Evolutionary conservation across 805 yeast species (phyloP).

Genomic region (Candida nitratophila): DNA sequence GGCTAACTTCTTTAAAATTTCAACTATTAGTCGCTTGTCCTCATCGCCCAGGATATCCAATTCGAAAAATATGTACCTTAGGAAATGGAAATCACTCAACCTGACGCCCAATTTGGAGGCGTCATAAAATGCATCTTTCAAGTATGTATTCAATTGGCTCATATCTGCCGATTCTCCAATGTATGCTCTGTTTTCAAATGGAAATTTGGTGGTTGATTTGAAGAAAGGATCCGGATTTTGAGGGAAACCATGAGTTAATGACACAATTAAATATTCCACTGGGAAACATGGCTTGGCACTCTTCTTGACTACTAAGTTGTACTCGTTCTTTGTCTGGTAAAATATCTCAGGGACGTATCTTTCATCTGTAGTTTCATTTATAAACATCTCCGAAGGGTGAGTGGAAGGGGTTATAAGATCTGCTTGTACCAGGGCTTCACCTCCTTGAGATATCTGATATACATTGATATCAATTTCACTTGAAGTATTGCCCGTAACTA

Average conservation of each 20-base stretch:
- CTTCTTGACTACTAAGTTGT: constrained; percentile 77
- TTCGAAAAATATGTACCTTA: constrained; percentile 45
- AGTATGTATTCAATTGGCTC: constrained; percentile 41
- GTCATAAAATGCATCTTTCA: constrained; percentile 22
- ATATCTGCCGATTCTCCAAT: constrained; percentile 71
- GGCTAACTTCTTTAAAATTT: constrained; percentile 37
- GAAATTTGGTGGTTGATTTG: constrained; percentile 39
- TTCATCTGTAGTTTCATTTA: constrained; percentile 62
- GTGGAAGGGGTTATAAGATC: constrained; percentile 83
- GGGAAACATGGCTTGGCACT: constrained; percentile 92
- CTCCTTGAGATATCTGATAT: constrained; percentile 82
- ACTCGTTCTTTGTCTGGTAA: constrained; percentile 79
- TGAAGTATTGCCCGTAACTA: constrained; percentile 77
- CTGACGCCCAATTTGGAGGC: constrained; percentile 4
- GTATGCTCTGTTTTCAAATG: constrained; percentile 74
- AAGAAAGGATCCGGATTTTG: constrained; percentile 46
- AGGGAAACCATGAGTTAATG: constrained; percentile 92
- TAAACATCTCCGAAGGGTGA: constrained; percentile 80
- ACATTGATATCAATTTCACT: constrained; percentile 89
- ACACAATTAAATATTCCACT: constrained; percentile 79
- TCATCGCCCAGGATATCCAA: constrained; percentile 49
- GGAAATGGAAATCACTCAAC: constrained; percentile 70
- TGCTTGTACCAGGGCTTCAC: constrained; percentile 83
- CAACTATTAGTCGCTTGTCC: constrained; percentile 45
- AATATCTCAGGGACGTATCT: constrained; percentile 94